These are phyloP conservation scores for Boletus smithii DNA, from an alignment of 1,284 basidiomycete genomes.

Conservation along the genomic window DNA sequence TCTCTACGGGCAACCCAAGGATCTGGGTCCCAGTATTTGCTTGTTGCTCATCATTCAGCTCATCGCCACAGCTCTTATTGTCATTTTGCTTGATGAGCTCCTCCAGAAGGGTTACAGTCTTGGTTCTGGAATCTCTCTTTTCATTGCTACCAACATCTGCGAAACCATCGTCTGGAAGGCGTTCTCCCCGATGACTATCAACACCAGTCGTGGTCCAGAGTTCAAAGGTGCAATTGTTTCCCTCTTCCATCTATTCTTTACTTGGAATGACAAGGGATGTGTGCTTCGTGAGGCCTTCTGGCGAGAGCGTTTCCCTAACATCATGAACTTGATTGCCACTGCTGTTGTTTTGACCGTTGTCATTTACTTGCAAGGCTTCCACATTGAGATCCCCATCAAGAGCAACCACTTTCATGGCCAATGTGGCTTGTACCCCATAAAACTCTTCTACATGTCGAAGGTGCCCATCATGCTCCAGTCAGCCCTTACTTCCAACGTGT, in stretches of 20 bases:
- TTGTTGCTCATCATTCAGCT: conserved; percentile 94
- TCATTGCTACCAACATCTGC: conserved; percentile 99
- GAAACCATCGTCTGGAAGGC: conserved; percentile 99
- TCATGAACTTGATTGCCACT: conserved; percentile 97
- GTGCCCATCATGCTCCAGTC: conserved; percentile 99
- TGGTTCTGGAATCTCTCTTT: conserved; percentile 96
- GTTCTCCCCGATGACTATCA: conserved; percentile 96
- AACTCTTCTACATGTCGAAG: conserved; percentile 98
- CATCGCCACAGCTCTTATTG: conserved; percentile 90
- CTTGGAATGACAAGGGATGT: conserved; percentile 97
- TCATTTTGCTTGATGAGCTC: conserved; percentile 97
- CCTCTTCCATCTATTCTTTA: conserved; percentile 96
- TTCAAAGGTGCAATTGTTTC: conserved; percentile 97
- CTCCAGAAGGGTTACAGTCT: conserved; percentile 99
- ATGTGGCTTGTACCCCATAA: conserved; percentile 93
- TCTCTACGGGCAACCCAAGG: conserved; percentile 94
- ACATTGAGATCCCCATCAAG: conserved; percentile 98
- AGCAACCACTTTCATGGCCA: conserved; percentile 95
- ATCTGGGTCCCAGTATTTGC: conserved; percentile 96
- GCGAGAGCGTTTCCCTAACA: conserved; percentile 93
- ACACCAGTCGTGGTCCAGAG: conserved; percentile 97
- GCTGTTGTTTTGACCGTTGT: conserved; percentile 89
- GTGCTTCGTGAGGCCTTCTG: conserved; percentile 98
- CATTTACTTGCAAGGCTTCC: conserved; percentile 98
- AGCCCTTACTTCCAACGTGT: conserved; percentile 92